Percentiles rank a stretch among this genome's conserved stretches.
Conservation (phyloP, 2,329 filamentous ascomycete genomes). For the Pseudogymnoascus sp. region DNA sequence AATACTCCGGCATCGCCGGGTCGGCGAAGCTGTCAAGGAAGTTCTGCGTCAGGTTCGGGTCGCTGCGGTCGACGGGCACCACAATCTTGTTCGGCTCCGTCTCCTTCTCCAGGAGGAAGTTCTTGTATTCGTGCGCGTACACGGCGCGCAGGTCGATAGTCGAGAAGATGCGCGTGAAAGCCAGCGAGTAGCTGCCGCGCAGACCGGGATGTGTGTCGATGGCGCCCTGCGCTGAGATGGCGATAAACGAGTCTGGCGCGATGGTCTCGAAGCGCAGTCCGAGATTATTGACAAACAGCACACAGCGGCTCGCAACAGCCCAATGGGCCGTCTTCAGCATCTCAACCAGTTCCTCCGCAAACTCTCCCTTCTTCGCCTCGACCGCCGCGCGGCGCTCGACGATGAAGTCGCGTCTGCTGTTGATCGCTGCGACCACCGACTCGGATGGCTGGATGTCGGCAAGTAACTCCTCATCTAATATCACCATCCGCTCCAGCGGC, state of each 20-base stretch:
- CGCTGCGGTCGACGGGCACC: conserved; percentile 63
- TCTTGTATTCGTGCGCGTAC: conserved; percentile 78
- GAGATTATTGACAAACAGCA: conserved; percentile 82
- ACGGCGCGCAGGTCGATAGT: conserved; percentile 78
- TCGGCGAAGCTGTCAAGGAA: conserved; percentile 72
- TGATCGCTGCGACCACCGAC: conserved; percentile 43
- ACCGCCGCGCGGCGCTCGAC: conserved; percentile 65
- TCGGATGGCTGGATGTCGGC: conserved; percentile 63
- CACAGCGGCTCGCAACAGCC: conserved; percentile 88
- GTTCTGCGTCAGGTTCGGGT: conserved; percentile 67
- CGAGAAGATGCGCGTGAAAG: conserved; percentile 69
- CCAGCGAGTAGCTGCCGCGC: conserved; percentile 70
- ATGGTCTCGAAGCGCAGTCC: conserved; percentile 87
- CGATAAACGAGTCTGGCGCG: conserved; percentile 71
- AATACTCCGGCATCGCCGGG: conserved; percentile 67
- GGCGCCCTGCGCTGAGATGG: conserved; percentile 71
- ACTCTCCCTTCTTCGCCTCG: conserved; percentile 70
- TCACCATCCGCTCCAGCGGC: conserved; percentile 74
- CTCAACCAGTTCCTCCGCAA: conserved; percentile 75
- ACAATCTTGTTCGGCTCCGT: conserved; percentile 67
- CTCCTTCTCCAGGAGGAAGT: conserved; percentile 76
- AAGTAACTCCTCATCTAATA: conserved; percentile 64
- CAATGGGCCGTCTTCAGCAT: conserved; percentile 76
- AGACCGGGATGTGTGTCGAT: conserved; percentile 87
- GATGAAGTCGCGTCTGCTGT: conserved; percentile 64